These are phyloP conservation scores for Penicillium sp. DNA, from an alignment of 2,329 filamentous ascomycete genomes.

Conservation along the genomic window DNA sequence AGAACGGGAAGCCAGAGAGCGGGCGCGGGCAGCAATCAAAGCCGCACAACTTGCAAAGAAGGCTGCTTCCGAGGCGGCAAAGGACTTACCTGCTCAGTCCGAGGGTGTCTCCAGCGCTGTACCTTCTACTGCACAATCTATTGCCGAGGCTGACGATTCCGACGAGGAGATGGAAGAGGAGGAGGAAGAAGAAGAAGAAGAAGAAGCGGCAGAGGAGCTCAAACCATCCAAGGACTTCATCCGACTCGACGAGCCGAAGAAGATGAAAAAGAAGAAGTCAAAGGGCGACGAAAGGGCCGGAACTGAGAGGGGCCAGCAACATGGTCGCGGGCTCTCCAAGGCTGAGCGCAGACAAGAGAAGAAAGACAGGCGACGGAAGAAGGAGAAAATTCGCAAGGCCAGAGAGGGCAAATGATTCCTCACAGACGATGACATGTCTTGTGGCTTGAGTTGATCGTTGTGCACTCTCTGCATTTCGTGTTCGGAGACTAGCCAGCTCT, in stretches of 20 bases:
- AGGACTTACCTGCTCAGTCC: constrained; percentile 20
- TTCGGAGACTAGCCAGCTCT: not conserved
- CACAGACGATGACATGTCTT: not conserved
- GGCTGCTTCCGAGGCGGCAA: constrained; percentile 27
- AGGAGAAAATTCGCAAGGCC: constrained; percentile 45
- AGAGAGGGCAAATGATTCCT: constrained; percentile 27
- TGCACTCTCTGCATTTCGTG: not conserved
- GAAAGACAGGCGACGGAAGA: constrained; percentile 36
- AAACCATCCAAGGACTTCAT: not conserved
- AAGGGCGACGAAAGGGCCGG: constrained; percentile 30
- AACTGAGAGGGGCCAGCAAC: constrained; percentile 27
- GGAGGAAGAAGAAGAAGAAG: not conserved
- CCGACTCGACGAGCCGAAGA: constrained; percentile 2
- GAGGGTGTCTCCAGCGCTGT: constrained; percentile 13
- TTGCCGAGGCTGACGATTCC: constrained; percentile 21
- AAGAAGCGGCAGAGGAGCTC: constrained; percentile 2
- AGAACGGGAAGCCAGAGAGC: constrained; percentile 54
- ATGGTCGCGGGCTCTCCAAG: constrained; percentile 30
- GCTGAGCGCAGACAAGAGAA: constrained; percentile 30
- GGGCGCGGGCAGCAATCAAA: constrained; percentile 52
- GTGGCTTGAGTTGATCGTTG: not conserved
- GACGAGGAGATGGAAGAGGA: constrained; percentile 17
- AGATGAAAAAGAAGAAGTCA: constrained; percentile 28
- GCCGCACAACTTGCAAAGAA: constrained; percentile 48
- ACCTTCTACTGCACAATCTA: constrained; percentile 18